A percentile compares a stretch with the other conserved stretches of the same genome.
phyloP scores from a whole-genome alignment of 2,329 filamentous ascomycete genomes.

The Ophiostoma australiae region DNA sequence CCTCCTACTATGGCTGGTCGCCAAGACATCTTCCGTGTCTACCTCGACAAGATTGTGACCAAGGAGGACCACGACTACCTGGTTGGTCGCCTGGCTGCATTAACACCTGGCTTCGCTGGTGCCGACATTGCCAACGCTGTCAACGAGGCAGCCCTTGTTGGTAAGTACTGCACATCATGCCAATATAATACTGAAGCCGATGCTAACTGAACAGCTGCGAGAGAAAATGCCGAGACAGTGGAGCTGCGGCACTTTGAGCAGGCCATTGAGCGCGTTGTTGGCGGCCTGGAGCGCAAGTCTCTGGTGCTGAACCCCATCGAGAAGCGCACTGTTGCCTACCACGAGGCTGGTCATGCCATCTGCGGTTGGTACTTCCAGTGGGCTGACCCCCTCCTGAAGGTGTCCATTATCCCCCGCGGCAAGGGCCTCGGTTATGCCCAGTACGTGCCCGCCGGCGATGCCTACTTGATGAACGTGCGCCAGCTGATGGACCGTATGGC shows the following conservation, averaged over 20 bases:
- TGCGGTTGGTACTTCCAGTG: slow-evolving; percentile 97
- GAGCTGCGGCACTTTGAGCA: slow-evolving; percentile 91
- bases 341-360: slow-evolving; percentile 92
- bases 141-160: slow-evolving; percentile 94
- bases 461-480: slow-evolving; percentile 90
- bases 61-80: slow-evolving; percentile 83
- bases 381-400: slow-evolving; percentile 95
- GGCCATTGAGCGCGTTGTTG: slow-evolving; percentile 94
- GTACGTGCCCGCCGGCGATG: slow-evolving; percentile 86
- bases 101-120: slow-evolving; percentile 94
- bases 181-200: slow-evolving; percentile 9
- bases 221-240: slow-evolving; percentile 73
- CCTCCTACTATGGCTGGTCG: slow-evolving; percentile 93
- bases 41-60: slow-evolving; percentile 91
- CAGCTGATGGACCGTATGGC: slow-evolving; percentile 99
- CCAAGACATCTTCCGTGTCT: slow-evolving; percentile 92
- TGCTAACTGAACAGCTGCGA: slow-evolving; percentile 59
- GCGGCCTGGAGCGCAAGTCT: slow-evolving; percentile 95
- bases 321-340: slow-evolving; percentile 59
- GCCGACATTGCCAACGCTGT: slow-evolving; percentile 98
- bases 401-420: slow-evolving; percentile 95
- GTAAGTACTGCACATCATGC: slow-evolving; percentile 48
- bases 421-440: slow-evolving; percentile 94
- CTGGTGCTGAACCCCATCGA: slow-evolving; percentile 88
- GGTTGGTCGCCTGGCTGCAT: slow-evolving; percentile 78